Evolutionary conservation across 2,329 filamentous ascomycete species (phyloP).

Genomic region (Microdochium paspali): DNA sequence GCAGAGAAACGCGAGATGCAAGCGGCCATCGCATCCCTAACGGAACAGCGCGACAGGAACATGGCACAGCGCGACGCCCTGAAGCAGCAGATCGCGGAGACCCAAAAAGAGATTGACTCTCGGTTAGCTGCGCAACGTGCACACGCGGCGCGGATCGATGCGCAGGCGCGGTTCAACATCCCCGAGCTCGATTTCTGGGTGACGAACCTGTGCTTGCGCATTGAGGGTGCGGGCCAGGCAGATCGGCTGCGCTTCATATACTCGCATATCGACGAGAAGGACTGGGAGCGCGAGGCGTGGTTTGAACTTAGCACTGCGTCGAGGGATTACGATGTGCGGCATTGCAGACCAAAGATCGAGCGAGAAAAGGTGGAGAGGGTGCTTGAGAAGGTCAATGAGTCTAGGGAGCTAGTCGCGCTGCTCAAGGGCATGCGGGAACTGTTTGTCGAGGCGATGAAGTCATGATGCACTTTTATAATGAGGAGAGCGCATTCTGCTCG

Average conservation of each 20-base stretch:
- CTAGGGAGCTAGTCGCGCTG: slow-evolving; percentile 59
- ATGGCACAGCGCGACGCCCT: slow-evolving; percentile 46
- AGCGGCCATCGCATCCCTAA: slow-evolving; percentile 47
- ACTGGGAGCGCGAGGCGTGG: slow-evolving; percentile 84
- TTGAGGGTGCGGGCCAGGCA: slow-evolving; percentile 78
- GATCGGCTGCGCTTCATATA: slow-evolving; percentile 88
- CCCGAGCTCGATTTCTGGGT: slow-evolving; percentile 97
- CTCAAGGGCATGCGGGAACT: slow-evolving; percentile 77
- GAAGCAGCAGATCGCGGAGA: slow-evolving; percentile 52
- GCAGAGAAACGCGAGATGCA: slow-evolving; percentile 72
- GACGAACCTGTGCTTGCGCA: slow-evolving; percentile 75
- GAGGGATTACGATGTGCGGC: slow-evolving; percentile 76
- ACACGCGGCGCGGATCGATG: slow-evolving; percentile 66
- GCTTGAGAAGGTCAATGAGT: slow-evolving; percentile 73
- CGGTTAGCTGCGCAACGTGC: slow-evolving; percentile 62
- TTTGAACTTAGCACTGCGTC: slow-evolving; percentile 81
- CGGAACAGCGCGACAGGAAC: slow-evolving; percentile 51
- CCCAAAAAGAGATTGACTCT: slow-evolving; percentile 61
- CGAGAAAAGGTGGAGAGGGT: slow-evolving; percentile 68
- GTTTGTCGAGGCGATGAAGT: slow-evolving; percentile 59
- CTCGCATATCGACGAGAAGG: slow-evolving; percentile 74
- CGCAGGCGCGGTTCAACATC: slow-evolving; percentile 79
- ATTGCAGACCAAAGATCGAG: slow-evolving; percentile 75
- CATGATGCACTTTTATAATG: slow-evolving; percentile 17
- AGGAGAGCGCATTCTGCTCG: not conserved